Conservation (phyloP, 1,139 yeast species). For the Pichia sp. region DNA sequence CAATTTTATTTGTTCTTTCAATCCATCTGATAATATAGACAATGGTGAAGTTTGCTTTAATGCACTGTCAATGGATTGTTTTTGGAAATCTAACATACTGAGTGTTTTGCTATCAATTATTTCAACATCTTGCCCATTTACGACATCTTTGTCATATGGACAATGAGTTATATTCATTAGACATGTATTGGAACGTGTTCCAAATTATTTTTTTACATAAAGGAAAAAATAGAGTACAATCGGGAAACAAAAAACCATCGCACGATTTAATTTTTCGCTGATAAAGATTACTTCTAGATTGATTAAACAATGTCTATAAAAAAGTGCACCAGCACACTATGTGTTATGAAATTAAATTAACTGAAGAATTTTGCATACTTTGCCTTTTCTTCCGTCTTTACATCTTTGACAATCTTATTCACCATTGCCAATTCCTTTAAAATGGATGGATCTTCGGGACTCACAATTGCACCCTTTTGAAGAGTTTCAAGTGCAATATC, state of each 20-base stretch:
- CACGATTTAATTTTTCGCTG: no score
- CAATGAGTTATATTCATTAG: no score
- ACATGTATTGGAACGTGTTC: no score
- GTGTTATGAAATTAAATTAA: neutral
- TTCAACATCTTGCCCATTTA: neutral
- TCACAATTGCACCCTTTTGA: slow-evolving; percentile 37
- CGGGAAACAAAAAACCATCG: no score
- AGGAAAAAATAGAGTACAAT: no score
- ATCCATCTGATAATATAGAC: slow-evolving; percentile 1
- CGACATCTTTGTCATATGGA: no score
- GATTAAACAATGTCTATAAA: no score
- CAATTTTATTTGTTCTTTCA: neutral
- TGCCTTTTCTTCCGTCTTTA: slow-evolving; percentile 36
- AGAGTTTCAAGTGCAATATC: slow-evolving; percentile 47
- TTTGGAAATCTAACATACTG: no score
- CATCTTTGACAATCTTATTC: slow-evolving; percentile 35
- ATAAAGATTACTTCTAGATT: no score
- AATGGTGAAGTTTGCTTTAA: neutral
- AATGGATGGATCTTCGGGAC: slow-evolving; percentile 49
- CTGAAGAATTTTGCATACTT: slow-evolving; percentile 19
- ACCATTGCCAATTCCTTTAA: slow-evolving; percentile 38
- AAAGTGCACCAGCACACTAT: no score
- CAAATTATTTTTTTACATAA: no score
- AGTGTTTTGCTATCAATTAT: no score
- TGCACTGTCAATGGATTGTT: neutral